Conservation (phyloP, 192 early-diverging fungal species). For the Blastocladiella britannica region DNA sequence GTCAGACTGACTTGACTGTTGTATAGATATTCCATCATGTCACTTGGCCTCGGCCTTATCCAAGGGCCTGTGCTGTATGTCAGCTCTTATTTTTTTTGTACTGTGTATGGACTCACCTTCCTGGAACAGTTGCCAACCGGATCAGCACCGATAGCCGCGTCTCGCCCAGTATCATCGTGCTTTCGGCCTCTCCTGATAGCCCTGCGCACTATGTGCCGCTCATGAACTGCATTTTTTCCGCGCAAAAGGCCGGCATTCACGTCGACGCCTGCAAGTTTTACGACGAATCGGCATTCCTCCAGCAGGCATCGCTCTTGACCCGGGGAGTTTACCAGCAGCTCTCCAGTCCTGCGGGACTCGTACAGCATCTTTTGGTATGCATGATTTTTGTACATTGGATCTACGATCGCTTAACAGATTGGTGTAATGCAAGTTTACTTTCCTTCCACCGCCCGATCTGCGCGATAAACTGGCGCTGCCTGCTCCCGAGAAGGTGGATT, state of each 20-base stretch:
- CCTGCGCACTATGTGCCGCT: conserved; percentile 80
- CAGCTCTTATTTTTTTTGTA: conserved; percentile 1
- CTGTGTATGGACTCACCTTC: neutral
- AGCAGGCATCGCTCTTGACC: conserved; percentile 80
- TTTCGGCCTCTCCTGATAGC: conserved; percentile 72
- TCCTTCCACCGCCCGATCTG: conserved; percentile 58
- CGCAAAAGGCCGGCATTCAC: conserved; percentile 62
- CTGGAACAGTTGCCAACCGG: conserved; percentile 39
- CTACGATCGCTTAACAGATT: too few relatives aligned
- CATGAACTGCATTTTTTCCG: conserved; percentile 97
- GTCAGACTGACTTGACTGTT: conserved; percentile 4
- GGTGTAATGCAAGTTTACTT: too few relatives aligned
- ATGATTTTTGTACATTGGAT: conserved; percentile 6
- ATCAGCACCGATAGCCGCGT: conserved; percentile 29
- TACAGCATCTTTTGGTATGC: conserved; percentile 74
- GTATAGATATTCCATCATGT: conserved; percentile 12
- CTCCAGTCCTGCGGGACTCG: conserved; percentile 39
- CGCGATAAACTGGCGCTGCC: conserved; percentile 52
- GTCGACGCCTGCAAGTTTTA: conserved; percentile 78
- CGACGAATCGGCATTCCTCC: conserved; percentile 63
- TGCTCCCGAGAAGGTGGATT: conserved; percentile 64
- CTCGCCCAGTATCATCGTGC: conserved; percentile 56
- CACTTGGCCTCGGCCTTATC: conserved; percentile 39
- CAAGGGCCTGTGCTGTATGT: conserved; percentile 35
- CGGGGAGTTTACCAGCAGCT: conserved; percentile 64